Evolutionary conservation across 805 yeast genomes (phyloP).

Genomic region (Sporopachydermia quercuum): DNA sequence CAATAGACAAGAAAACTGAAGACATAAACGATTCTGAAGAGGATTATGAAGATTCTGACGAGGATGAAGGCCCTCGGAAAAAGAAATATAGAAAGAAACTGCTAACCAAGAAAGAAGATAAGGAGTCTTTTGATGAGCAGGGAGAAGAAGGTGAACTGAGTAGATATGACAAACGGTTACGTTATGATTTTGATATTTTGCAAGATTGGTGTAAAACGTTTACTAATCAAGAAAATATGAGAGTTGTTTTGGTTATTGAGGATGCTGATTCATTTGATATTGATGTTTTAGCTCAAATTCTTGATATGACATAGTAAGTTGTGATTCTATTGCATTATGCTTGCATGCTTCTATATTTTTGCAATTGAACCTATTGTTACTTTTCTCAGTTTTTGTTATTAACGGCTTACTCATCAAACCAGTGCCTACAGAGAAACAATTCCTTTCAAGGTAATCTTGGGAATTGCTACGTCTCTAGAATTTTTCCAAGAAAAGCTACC

Average conservation of each 20-base stretch:
- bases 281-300: slow-evolving; percentile 14
- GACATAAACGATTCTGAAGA: slow-evolving; percentile 7
- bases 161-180: slow-evolving; percentile 17
- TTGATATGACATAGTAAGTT: slow-evolving; percentile 16
- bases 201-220: slow-evolving; percentile 16
- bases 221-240: not conserved
- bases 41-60: slow-evolving; percentile 2
- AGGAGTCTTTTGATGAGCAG: slow-evolving; percentile 4
- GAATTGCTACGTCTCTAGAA: slow-evolving; percentile 20
- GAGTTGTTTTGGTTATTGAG: slow-evolving; percentile 18
- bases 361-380: too few species aligned
- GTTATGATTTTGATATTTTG: slow-evolving; percentile 22
- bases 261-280: slow-evolving; percentile 24
- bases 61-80: not conserved
- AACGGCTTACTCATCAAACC: too few species aligned
- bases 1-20: slow-evolving; percentile 8
- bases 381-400: too few species aligned
- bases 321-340: too few species aligned
- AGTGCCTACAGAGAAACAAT: slow-evolving; percentile 15
- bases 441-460: slow-evolving; percentile 19
- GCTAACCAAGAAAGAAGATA: not conserved
- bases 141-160: slow-evolving; percentile 6
- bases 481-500: slow-evolving; percentile 20
- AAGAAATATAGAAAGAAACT: not conserved
- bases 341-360: too few species aligned